Conservation (phyloP, 345 rosid species). For the Citrus unshiu region DNA sequence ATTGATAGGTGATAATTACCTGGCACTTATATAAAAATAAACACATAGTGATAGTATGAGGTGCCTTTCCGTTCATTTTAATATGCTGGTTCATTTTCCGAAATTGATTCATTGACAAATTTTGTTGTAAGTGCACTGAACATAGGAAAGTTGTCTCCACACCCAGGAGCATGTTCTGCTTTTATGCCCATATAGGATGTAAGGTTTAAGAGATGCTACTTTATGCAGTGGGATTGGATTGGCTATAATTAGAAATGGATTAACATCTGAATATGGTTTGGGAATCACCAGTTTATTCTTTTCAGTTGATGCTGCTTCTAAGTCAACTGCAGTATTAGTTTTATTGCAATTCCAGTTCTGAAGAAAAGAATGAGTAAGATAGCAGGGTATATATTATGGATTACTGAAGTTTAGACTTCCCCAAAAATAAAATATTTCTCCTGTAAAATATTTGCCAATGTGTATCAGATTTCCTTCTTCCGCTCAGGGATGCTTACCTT, state of each 20-base stretch:
- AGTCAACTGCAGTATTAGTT: not conserved
- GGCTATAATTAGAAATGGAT: not conserved
- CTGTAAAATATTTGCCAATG: not conserved
- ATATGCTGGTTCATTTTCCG: not conserved
- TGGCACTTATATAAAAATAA: not conserved
- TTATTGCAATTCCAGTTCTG: not conserved
- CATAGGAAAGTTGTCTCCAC: not conserved
- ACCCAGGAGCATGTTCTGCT: not conserved
- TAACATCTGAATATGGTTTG: not conserved
- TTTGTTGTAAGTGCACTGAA: not conserved
- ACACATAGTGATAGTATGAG: not conserved
- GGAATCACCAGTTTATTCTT: not conserved
- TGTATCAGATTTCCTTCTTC: not conserved
- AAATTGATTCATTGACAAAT: not conserved
- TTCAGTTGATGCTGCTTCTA: not conserved
- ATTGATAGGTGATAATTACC: not conserved
- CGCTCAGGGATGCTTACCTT: too few relatives aligned
- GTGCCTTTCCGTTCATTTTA: not conserved
- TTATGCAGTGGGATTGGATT: not conserved
- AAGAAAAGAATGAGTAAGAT: not conserved
- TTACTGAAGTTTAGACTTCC: not conserved
- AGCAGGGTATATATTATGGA: not conserved
- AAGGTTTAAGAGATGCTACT: not conserved
- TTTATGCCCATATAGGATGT: not conserved
- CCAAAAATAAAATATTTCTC: not conserved